Evolutionary conservation across 176 grass and related monocot species (phyloP), one percentile per base, ranked within the genome.

Genomic region (Bothriochloa decipiens): DNA sequence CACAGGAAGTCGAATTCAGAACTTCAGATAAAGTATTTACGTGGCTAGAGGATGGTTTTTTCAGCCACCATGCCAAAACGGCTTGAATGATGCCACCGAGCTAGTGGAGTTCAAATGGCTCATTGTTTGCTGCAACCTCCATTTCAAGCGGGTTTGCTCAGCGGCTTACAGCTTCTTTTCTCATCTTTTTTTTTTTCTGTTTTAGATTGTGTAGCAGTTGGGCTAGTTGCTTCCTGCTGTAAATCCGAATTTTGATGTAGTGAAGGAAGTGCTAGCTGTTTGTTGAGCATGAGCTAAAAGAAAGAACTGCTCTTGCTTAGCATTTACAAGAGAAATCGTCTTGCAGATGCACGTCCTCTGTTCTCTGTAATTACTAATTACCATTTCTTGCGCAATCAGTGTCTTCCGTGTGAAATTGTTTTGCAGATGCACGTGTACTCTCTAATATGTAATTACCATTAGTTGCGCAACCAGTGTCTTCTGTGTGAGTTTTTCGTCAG

Each of bases 221-320:
- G 26, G 63, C 63, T 65, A 32, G 72, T 57, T 81, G 81, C 85
- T 87, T 91, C 85, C 42, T 77, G 42, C 42, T 87, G 89, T 87
- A 91, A 87, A 91, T 87, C 50, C 14, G 46, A 91, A 81, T 87
- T 91, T 91, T 91, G 87, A 55, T 81, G 76, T 91, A 84, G 81
- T 67, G 12, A 33, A 74, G 85, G 85, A 91, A 87, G 70, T 70
- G 15, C 7, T 76, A 76, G 76, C 65, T 89, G 61, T 78, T 79
- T 79, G 68, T 28, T 83, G 68, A 14, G 49, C 70, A 74, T 70
- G 42, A 13, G 53, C 39, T 9, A 81, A 63, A 72, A 8, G 33
- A 63, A 72, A 8, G 33, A 81, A 63, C 65, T 22, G 37, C 60
- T 73, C 47, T 8, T 70, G 63, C 63, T 70, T 42, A 22, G 50